A percentile compares a stretch with the other conserved stretches of the same genome.
These are phyloP conservation scores for Aaosphaeria arxii DNA, from an alignment of 2,329 filamentous ascomycete species.

Conservation along the genomic window DNA sequence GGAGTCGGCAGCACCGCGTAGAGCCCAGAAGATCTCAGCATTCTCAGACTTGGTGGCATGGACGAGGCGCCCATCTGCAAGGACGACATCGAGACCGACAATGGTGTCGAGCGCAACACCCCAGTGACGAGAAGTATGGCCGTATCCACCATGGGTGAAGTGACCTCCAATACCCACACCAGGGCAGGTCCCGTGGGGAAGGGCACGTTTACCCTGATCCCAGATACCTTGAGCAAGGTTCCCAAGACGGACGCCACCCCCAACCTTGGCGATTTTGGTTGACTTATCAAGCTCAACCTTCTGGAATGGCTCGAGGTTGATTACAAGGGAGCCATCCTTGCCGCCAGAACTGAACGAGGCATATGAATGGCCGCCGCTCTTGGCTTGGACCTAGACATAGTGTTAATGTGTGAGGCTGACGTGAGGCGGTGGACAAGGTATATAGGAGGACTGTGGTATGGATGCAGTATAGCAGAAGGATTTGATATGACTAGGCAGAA, in stretches of 20 bases:
- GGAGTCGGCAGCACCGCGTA: constrained; percentile 33
- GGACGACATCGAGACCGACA: constrained; percentile 23
- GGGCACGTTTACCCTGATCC: constrained; percentile 28
- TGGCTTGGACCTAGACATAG: constrained; percentile 54
- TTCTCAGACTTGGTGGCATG: constrained; percentile 19
- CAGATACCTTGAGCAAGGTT: constrained; percentile 20
- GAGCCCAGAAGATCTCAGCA: constrained; percentile 34
- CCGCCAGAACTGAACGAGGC: constrained; percentile 51
- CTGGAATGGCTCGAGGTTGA: constrained; percentile 5
- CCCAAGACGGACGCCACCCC: constrained; percentile 47
- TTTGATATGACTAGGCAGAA: too few relatives aligned
- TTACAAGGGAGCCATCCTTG: constrained; percentile 38
- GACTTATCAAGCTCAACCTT: constrained; percentile 7
- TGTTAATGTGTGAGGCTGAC: background rate
- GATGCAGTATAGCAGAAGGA: too few relatives aligned
- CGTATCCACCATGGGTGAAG: constrained; percentile 23
- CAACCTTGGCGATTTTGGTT: constrained; percentile 39
- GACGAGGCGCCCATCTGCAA: constrained; percentile 25
- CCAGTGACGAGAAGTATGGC: constrained; percentile 19
- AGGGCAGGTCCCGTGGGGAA: constrained; percentile 51
- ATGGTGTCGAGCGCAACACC: constrained; percentile 19
- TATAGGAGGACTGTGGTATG: too few relatives aligned
- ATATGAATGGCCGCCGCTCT: constrained; percentile 64
- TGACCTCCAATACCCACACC: constrained; percentile 29
- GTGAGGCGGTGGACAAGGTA: background rate